Evolutionary conservation across 129 eudicot species (phyloP).

Genomic region (Gnaphalium uliginosum): DNA sequence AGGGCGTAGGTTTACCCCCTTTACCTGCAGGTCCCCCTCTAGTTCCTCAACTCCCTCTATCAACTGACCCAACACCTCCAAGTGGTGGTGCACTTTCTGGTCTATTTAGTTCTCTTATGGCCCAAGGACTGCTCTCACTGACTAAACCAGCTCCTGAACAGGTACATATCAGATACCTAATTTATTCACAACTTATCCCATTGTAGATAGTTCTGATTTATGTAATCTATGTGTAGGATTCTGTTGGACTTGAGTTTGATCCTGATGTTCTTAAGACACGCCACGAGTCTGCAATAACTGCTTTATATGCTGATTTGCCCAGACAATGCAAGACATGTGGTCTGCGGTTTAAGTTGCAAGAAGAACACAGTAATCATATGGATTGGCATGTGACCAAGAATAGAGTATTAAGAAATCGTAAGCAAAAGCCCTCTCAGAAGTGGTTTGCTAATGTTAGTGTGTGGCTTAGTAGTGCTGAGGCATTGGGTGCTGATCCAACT

Average conservation of each 20-base stretch:
- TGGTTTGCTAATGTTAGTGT: constrained; percentile 77
- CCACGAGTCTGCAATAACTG: constrained; percentile 69
- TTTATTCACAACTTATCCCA: constrained; percentile 9
- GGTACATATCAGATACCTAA: constrained; percentile 43
- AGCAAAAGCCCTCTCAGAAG: constrained; percentile 86
- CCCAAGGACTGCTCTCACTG: constrained; percentile 79
- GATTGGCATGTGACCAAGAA: constrained; percentile 98
- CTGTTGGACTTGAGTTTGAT: constrained; percentile 79
- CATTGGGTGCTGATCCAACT: constrained; percentile 64
- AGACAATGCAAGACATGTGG: constrained; percentile 95
- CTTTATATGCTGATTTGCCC: constrained; percentile 75
- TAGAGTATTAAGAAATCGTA: constrained; percentile 67
- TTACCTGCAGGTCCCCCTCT: constrained; percentile 60
- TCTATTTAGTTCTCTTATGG: constrained; percentile 64
- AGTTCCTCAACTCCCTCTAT: constrained; percentile 43
- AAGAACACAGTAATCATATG: constrained; percentile 94
- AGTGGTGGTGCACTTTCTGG: constrained; percentile 60
- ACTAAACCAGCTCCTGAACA: constrained; percentile 53
- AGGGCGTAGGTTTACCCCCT: constrained; percentile 44
- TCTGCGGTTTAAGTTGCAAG: constrained; percentile 82
- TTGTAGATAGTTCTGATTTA: constrained; percentile 7
- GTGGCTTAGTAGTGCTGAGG: constrained; percentile 93
- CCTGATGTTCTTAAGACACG: constrained; percentile 80
- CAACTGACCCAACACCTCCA: constrained; percentile 42
- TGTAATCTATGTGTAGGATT: constrained; percentile 49